Percentiles rank a stretch among this genome's conserved stretches.
phyloP scores from a whole-genome alignment of 2,329 filamentous ascomycete species.

The Fusarium buharicum region DNA sequence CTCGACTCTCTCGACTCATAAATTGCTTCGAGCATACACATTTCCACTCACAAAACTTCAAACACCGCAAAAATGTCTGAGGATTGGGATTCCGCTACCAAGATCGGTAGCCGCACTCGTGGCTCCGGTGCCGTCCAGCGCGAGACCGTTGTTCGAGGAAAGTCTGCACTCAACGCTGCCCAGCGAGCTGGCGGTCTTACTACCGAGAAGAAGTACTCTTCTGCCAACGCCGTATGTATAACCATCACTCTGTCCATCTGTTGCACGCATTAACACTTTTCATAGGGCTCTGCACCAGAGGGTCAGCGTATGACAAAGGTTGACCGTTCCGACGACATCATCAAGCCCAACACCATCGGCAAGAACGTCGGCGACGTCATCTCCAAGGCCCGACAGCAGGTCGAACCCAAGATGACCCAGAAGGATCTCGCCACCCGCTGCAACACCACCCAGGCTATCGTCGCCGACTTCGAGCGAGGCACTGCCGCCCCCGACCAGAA shows the following conservation, averaged over 20 bases:
- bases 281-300: constrained; percentile 61
- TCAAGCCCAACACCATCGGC: constrained; percentile 94
- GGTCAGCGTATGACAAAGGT: constrained; percentile 98
- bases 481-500: constrained; percentile 84
- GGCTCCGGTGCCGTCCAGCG: constrained; percentile 73
- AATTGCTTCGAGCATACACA: constrained; percentile 3
- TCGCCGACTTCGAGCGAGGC: constrained; percentile 88
- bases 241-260: background rate
- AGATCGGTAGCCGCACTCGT: constrained; percentile 89
- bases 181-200: constrained; percentile 78
- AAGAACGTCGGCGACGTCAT: constrained; percentile 84
- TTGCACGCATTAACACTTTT: constrained; percentile 27
- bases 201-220: constrained; percentile 91
- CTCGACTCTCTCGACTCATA: background rate
- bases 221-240: constrained; percentile 70
- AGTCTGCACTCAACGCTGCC: constrained; percentile 86
- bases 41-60: constrained; percentile 53
- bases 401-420: constrained; percentile 96
- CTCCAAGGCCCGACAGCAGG: constrained; percentile 78
- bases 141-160: constrained; percentile 90
- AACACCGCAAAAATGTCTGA: constrained; percentile 61
- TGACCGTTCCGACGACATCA: constrained; percentile 95
- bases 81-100: constrained; percentile 90
- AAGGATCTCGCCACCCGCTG: constrained; percentile 87
- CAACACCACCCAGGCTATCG: constrained; percentile 82